Conservation (phyloP, 257 asterid genomes). For the Echites panduratus region DNA sequence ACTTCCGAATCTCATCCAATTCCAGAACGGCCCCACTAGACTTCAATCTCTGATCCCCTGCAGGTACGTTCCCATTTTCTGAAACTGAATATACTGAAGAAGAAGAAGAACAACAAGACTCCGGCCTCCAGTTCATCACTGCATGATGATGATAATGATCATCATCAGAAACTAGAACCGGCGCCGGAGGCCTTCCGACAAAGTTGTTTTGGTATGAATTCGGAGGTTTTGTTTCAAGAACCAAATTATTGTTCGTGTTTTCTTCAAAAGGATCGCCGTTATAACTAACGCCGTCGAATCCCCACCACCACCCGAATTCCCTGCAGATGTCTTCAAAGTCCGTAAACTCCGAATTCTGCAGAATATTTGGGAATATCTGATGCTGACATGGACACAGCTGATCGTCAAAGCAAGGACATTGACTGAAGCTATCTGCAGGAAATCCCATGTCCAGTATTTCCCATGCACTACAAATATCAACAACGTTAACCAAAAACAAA, state of each 20-base stretch:
- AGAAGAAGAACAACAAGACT: not conserved
- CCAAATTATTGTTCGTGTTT: not conserved
- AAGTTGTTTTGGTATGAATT: not conserved
- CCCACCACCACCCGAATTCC: conserved; percentile 34
- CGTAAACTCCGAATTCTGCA: conserved; percentile 21
- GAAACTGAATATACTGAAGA: not conserved
- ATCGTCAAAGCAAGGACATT: conserved; percentile 16
- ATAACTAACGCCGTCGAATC: conserved; percentile 17
- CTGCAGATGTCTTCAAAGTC: conserved; percentile 42
- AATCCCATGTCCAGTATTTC: conserved; percentile 21
- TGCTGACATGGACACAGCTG: not conserved
- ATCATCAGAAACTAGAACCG: not conserved
- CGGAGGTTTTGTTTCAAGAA: conserved; percentile 13
- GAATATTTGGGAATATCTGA: conserved; percentile 14
- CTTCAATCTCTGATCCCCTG: conserved; percentile 16
- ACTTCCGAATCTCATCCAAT: conserved; percentile 61
- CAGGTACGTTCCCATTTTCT: not conserved
- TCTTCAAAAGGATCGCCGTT: not conserved
- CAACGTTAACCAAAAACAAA: not conserved
- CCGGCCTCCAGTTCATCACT: not conserved
- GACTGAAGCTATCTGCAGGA: conserved; percentile 21
- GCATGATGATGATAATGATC: too few species aligned
- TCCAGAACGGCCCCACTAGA: conserved; percentile 26
- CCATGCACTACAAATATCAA: conserved; percentile 35
- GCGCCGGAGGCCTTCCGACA: not conserved